These are phyloP conservation scores for Neofusicoccum ribis DNA, from an alignment of 2,329 filamentous ascomycete genomes.

Conservation along the genomic window DNA sequence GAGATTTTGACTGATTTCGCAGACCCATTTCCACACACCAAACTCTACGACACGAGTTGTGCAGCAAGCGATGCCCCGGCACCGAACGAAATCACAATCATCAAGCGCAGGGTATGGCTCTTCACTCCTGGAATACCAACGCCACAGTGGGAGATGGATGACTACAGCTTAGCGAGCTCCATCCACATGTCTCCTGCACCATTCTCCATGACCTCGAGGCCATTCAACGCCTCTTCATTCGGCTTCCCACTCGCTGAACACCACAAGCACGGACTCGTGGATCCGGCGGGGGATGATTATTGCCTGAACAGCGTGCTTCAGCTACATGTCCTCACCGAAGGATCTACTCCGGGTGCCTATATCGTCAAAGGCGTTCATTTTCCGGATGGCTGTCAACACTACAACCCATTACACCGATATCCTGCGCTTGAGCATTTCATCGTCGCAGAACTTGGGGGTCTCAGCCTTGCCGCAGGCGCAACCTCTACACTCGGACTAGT, in stretches of 20 bases:
- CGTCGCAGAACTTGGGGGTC: constrained; percentile 26
- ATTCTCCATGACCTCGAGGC: neutral
- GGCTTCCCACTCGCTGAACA: neutral
- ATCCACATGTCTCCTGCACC: neutral
- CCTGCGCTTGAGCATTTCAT: constrained; percentile 21
- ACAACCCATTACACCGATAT: constrained; percentile 17
- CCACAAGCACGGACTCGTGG: constrained; percentile 3
- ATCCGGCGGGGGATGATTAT: neutral
- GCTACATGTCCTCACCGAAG: constrained; percentile 17
- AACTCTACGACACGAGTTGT: neutral
- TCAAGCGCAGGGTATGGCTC: constrained; percentile 1
- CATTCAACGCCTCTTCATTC: constrained; percentile 1
- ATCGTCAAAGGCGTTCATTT: constrained; percentile 26
- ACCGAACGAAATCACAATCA: neutral
- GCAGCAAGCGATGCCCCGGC: neutral
- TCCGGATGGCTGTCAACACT: constrained; percentile 20
- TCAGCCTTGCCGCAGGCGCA: constrained; percentile 22
- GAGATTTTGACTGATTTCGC: neutral
- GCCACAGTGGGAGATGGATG: constrained; percentile 12
- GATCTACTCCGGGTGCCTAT: constrained; percentile 22
- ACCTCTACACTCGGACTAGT: constrained; percentile 25
- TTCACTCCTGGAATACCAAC: constrained; percentile 4
- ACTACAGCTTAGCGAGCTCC: constrained; percentile 2
- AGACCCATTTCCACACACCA: neutral
- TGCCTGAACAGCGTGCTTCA: constrained; percentile 19